These are phyloP conservation scores for Pythium folliculosum DNA, from an alignment of 352 stramenopile species.

Conservation along the genomic window DNA sequence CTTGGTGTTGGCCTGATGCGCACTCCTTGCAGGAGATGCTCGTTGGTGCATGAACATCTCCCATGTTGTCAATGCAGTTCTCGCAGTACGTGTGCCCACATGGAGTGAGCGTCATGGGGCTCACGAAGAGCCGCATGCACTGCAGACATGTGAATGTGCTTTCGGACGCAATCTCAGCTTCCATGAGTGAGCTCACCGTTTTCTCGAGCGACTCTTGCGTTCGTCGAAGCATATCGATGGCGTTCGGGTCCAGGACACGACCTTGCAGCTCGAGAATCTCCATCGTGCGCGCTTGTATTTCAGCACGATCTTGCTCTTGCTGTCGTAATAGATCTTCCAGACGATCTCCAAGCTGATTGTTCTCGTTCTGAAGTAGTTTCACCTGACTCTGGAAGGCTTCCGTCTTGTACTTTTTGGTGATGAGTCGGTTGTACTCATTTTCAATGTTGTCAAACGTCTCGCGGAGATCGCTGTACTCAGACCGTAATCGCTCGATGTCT, in stretches of 20 bases:
- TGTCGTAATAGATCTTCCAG: constrained; percentile 52
- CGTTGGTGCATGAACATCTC: constrained; percentile 36
- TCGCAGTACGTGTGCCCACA: constrained; percentile 78
- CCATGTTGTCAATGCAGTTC: constrained; percentile 47
- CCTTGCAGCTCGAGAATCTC: constrained; percentile 53
- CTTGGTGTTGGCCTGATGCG: constrained; percentile 13
- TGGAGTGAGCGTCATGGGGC: constrained; percentile 64
- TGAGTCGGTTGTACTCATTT: constrained; percentile 52
- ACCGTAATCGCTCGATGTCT: constrained; percentile 38
- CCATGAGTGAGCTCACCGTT: constrained; percentile 64
- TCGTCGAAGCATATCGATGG: constrained; percentile 49
- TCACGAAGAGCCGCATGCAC: constrained; percentile 65
- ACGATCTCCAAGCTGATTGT: constrained; percentile 45
- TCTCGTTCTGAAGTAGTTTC: constrained; percentile 67
- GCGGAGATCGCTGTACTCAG: constrained; percentile 30
- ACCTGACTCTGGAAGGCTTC: constrained; percentile 75
- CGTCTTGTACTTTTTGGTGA: constrained; percentile 76
- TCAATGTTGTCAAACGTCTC: constrained; percentile 34
- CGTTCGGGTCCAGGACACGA: constrained; percentile 51
- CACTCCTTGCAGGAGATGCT: constrained; percentile 67
- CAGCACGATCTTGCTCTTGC: constrained; percentile 43
- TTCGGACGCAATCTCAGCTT: constrained; percentile 71
- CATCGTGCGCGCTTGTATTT: constrained; percentile 38
- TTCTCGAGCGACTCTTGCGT: constrained; percentile 70
- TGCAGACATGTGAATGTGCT: constrained; percentile 76